Evolutionary conservation across 768 basidiomycete genomes (phyloP).

Genomic region (Kwoniella bestiolae): DNA sequence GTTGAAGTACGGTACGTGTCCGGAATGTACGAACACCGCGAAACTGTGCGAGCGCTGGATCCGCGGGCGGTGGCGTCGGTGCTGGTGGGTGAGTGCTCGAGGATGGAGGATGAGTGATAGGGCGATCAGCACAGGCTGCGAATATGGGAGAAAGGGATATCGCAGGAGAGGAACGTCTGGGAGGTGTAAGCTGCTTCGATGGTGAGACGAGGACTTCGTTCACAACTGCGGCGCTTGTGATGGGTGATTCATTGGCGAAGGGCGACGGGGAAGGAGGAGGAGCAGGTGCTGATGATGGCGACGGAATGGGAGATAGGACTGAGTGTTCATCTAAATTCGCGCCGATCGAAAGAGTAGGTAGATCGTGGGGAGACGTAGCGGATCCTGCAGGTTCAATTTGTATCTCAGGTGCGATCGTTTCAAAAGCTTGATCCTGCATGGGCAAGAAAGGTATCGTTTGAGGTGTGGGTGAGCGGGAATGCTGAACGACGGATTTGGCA

Average conservation of each 20-base stretch:
- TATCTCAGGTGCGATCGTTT: neutral
- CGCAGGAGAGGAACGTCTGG: slow-evolving; percentile 6
- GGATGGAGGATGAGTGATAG: neutral
- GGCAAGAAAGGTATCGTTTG: neutral
- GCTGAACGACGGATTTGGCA: neutral
- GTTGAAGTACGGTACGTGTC: slow-evolving; percentile 50
- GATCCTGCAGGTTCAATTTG: neutral
- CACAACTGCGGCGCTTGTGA: neutral
- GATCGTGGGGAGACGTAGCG: neutral
- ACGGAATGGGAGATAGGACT: neutral
- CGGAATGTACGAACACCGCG: slow-evolving; percentile 49
- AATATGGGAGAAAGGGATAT: slow-evolving; percentile 11
- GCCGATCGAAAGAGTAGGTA: neutral
- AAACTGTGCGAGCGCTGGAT: slow-evolving; percentile 40
- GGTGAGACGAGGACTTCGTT: neutral
- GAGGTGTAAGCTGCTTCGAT: neutral
- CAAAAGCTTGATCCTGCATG: neutral
- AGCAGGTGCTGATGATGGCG: too few relatives aligned
- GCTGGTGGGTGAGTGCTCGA: slow-evolving; percentile 7
- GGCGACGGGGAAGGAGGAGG: neutral
- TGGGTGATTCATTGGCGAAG: neutral
- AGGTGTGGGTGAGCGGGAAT: slow-evolving; percentile 4
- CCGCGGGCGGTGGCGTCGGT: slow-evolving; percentile 21
- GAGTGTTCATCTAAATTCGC: neutral
- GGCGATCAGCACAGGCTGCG: slow-evolving; percentile 8